phyloP scores from a whole-genome alignment of 352 stramenopile genomes.

The Phytopythium litorale region DNA sequence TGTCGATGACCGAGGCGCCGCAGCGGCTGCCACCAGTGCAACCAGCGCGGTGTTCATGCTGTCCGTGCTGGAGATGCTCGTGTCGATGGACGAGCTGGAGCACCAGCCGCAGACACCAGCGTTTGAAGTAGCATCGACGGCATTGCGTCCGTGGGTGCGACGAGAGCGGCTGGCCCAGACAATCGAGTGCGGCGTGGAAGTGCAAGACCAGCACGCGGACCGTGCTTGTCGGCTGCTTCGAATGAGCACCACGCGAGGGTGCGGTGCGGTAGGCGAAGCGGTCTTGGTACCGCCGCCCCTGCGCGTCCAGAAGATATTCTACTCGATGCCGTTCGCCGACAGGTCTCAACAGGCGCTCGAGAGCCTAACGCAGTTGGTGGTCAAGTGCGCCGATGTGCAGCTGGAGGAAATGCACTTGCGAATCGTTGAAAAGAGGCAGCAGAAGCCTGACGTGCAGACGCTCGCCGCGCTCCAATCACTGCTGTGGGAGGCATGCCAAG shows the following conservation, averaged over 20 bases:
- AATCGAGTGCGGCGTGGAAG: constrained; percentile 2
- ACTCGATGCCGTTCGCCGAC: background rate
- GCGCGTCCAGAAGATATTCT: constrained; percentile 1
- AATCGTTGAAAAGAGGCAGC: background rate
- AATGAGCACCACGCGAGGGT: background rate
- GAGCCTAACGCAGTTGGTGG: background rate
- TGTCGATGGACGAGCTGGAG: background rate
- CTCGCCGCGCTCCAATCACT: background rate
- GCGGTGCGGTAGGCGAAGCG: background rate
- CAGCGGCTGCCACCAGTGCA: background rate
- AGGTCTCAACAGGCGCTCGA: background rate
- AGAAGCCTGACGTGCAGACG: background rate
- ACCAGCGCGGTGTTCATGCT: background rate
- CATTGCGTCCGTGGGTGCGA: background rate
- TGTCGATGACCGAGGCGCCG: background rate
- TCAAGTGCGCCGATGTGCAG: background rate
- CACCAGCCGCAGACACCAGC: background rate
- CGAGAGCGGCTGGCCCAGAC: background rate
- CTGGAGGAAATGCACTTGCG: background rate
- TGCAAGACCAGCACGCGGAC: background rate
- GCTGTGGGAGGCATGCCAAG: background rate
- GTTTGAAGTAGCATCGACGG: background rate
- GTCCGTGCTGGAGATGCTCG: background rate
- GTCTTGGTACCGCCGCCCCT: background rate
- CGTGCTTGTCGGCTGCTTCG: background rate